A percentile compares a stretch with the other conserved stretches of the same genome.
Conservation (phyloP, 208 protist genomes). For the Trypanosoma conorhini region DNA sequence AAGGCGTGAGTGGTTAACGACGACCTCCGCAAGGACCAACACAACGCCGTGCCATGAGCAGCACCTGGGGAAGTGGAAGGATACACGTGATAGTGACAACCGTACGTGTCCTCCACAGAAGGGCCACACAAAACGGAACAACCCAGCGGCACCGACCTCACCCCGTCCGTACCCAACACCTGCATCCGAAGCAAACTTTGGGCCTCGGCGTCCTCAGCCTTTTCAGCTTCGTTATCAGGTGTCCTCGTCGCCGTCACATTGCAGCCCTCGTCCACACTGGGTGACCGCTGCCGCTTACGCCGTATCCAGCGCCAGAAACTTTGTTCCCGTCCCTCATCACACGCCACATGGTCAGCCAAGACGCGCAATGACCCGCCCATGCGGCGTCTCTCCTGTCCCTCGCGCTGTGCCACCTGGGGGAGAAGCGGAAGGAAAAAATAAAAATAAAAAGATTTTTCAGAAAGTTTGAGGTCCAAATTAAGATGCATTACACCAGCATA, state of each 20-base stretch:
- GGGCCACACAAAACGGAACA: conserved; percentile 39
- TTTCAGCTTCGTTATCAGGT: too few relatives aligned
- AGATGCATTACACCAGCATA: neutral
- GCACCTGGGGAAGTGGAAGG: conserved; percentile 33
- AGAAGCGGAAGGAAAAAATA: conserved; percentile 8
- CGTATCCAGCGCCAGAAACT: neutral
- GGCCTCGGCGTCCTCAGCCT: neutral
- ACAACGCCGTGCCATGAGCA: conserved; percentile 69
- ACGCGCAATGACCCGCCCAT: conserved; percentile 18
- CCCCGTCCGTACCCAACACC: conserved; percentile 16
- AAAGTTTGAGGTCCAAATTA: neutral
- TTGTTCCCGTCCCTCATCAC: neutral
- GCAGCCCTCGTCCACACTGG: neutral
- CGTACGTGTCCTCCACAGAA: conserved; percentile 50
- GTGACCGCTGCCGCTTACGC: neutral
- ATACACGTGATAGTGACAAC: conserved; percentile 77
- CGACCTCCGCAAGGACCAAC: conserved; percentile 43
- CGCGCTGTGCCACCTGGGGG: neutral
- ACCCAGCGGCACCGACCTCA: conserved; percentile 26
- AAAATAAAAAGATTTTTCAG: conserved; percentile 6
- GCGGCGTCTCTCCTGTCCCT: neutral
- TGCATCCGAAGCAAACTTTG: conserved; percentile 28
- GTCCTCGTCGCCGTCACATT: neutral
- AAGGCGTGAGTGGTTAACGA: conserved; percentile 32
- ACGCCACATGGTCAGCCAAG: neutral